Base-by-base conservation (phyloP, 2,329 filamentous ascomycete genomes). In the Hirsutella minnesotensis region DNA sequence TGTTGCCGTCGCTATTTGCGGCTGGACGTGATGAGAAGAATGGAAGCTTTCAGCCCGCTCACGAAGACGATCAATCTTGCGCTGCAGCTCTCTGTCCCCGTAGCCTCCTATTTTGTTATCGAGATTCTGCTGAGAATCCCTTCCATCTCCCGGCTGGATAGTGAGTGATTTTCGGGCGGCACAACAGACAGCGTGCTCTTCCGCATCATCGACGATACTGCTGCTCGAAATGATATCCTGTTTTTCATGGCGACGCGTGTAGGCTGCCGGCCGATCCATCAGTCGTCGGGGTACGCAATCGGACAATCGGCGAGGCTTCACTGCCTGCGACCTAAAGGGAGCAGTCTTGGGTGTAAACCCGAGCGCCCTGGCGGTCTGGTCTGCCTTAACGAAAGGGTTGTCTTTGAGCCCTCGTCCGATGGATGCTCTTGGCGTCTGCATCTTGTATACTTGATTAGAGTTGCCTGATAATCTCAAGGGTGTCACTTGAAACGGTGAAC, bases 11-110 rank as follows among this genome's bases (percentile, higher is more conserved):
- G 27, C 9, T 3, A 27, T 47, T 12, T 27, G 24, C 24, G 24
- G 59, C 37, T 62, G 57, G 37, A 58, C 59, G 45, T 64, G 62
- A 24, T 57, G 53, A 16, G 55, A 49, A 38, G 53, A 53, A 40
- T 62, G 54, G 5, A 66, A 53, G 20, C 59, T 56, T 33, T 61
- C 48, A 8, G 58, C 55, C 46, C 64, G 57, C 3, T 57, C 56
- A 40, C 59, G 56, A 2, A 62, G 47, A 34, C 53, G 48, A 40
- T 58, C 52, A 37, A 63, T 56, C 34, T 56, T 47, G 16, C 19
- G 27, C 12, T 37, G 43, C 10, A 47, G n/a, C 15, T 20, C 53
- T 42, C 51, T 44, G 27, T 53, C 44, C n/a, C 56, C 20, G 5
- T 42, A 46, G 30, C 42, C 44, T 12, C 41, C 38, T 12, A 48